A percentile compares a stretch with the other conserved stretches of the same genome.
These are phyloP conservation scores for Pyrenula massariospora DNA, from an alignment of 495 filamentous ascomycete genomes.

Conservation along the genomic window DNA sequence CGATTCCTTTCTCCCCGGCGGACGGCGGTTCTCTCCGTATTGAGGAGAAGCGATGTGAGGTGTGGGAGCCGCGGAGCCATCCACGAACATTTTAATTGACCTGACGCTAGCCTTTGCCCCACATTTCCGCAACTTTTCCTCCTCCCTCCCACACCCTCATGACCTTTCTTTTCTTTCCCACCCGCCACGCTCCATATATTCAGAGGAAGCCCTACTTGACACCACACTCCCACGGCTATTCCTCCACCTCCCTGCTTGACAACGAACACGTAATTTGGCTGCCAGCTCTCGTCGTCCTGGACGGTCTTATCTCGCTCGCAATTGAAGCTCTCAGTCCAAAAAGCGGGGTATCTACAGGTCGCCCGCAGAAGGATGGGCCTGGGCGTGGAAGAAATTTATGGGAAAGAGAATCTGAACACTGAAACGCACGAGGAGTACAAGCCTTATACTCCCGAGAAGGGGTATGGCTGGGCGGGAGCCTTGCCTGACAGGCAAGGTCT, in stretches of 20 bases:
- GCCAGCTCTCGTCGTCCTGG: too few relatives aligned
- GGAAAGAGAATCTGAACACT: slow-evolving; percentile 46
- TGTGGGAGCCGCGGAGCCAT: background rate
- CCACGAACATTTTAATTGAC: background rate
- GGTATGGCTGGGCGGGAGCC: slow-evolving; percentile 84
- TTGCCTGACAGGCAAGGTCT: slow-evolving; percentile 96
- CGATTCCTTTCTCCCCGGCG: too few relatives aligned
- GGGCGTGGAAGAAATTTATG: slow-evolving; percentile 54
- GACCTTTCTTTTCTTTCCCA: background rate
- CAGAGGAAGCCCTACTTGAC: too few relatives aligned
- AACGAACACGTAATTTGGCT: too few relatives aligned
- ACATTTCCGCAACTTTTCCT: background rate
- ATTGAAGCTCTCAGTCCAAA: too few relatives aligned
- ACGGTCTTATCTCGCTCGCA: too few relatives aligned
- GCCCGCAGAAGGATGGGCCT: slow-evolving; percentile 51
- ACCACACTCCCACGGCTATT: too few relatives aligned
- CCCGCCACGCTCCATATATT: background rate
- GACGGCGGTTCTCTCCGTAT: too few relatives aligned
- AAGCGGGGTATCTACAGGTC: too few relatives aligned
- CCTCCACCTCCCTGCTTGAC: too few relatives aligned
- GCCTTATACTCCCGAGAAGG: slow-evolving; percentile 82
- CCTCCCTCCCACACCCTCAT: background rate
- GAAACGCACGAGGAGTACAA: slow-evolving; percentile 54
- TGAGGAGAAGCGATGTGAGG: too few relatives aligned
- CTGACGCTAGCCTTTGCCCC: background rate